These are phyloP conservation scores for Apiospora kogelbergensis DNA, from an alignment of 2,329 filamentous ascomycete species.

Conservation along the genomic window DNA sequence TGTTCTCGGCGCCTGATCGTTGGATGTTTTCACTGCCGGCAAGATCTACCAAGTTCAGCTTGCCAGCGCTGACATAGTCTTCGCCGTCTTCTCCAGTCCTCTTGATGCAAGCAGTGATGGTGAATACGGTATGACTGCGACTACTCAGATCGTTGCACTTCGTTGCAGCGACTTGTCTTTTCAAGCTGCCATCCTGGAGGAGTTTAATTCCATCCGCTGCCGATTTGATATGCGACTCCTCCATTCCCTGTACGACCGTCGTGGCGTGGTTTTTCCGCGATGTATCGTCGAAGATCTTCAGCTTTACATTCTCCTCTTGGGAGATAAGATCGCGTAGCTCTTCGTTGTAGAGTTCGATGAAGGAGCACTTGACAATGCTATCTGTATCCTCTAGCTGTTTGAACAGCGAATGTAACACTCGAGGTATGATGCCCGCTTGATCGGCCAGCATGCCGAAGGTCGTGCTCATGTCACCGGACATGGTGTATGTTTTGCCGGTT, in stretches of 20 bases:
- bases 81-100: conserved; percentile 79
- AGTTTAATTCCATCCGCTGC: conserved; percentile 85
- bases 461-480: conserved; percentile 96
- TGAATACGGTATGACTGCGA: conserved; percentile 96
- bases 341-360: conserved; percentile 98
- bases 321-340: conserved; percentile 89
- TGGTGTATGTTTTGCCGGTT: conserved; percentile 98
- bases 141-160: conserved; percentile 99
- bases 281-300: conserved; percentile 94
- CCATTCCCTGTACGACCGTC: conserved; percentile 95
- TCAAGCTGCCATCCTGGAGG: conserved; percentile 84
- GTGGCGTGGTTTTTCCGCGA: conserved; percentile 80
- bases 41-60: conserved; percentile 94
- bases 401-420: conserved; percentile 85
- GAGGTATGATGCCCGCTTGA: conserved; percentile 90
- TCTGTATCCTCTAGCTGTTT: conserved; percentile 79
- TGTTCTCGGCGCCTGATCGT: conserved; percentile 95
- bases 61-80: conserved; percentile 86
- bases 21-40: conserved; percentile 98
- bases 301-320: conserved; percentile 75
- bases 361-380: conserved; percentile 93
- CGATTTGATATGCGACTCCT: conserved; percentile 87
- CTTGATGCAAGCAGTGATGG: conserved; percentile 89
- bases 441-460: conserved; percentile 84
- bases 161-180: conserved; percentile 97